These are phyloP conservation scores for Capsella bursapastoris DNA, from an alignment of 345 rosid genomes.

Conservation along the genomic window DNA sequence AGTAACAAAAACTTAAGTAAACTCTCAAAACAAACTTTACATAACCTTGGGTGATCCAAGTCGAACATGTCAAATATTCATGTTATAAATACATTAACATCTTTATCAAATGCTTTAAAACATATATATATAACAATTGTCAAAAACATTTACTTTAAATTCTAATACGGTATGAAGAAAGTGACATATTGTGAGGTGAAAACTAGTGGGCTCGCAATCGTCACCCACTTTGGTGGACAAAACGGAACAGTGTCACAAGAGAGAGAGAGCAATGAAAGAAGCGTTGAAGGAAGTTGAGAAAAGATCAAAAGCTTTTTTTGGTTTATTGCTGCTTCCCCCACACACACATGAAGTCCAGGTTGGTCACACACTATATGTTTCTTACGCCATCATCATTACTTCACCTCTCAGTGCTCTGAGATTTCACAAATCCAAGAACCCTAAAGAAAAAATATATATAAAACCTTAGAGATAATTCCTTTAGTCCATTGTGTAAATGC, in stretches of 20 bases:
- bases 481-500: slow-evolving; percentile 24
- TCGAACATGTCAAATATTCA: not conserved
- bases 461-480: slow-evolving; percentile 32
- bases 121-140: not conserved
- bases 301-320: slow-evolving; percentile 22
- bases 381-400: slow-evolving; percentile 36
- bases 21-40: too few species aligned
- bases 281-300: slow-evolving; percentile 39
- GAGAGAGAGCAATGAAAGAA: slow-evolving; percentile 40
- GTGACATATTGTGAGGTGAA: not conserved
- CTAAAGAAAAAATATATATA: not conserved
- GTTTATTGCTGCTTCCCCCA: slow-evolving; percentile 28
- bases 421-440: slow-evolving; percentile 45
- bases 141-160: not conserved
- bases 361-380: slow-evolving; percentile 40
- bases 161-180: not conserved
- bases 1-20: too few species aligned
- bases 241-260: slow-evolving; percentile 18
- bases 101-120: not conserved
- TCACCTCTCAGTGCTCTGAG: slow-evolving; percentile 37
- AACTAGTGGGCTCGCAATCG: not conserved
- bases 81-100: not conserved
- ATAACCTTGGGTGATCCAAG: not conserved
- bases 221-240: slow-evolving; percentile 17
- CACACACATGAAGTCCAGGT: slow-evolving; percentile 41